phyloP scores from a whole-genome alignment of 352 stramenopile species.

The Peronosclerospora sorghi region DNA sequence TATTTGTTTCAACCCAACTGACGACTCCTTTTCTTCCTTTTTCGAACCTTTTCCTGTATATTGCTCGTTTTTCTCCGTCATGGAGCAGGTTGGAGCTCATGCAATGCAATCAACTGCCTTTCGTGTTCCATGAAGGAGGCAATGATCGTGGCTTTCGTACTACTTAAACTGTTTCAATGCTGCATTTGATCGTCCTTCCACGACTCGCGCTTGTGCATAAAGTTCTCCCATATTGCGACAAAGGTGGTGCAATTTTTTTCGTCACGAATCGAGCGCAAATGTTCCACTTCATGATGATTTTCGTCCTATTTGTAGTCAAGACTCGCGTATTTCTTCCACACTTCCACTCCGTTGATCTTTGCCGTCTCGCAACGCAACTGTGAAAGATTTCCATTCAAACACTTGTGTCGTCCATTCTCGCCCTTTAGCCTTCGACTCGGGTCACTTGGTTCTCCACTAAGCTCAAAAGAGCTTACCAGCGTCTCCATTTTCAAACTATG shows the following conservation, averaged over 20 bases:
- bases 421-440: constrained; percentile 71
- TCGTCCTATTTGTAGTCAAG: constrained; percentile 63
- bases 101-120: constrained; percentile 49
- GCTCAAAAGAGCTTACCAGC: constrained; percentile 34
- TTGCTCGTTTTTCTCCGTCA: constrained; percentile 37
- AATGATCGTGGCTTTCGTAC: constrained; percentile 54
- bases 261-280: constrained; percentile 38
- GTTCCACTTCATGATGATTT: constrained; percentile 46
- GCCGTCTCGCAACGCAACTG: constrained; percentile 89
- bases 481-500: constrained; percentile 41
- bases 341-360: constrained; percentile 80
- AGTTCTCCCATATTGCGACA: constrained; percentile 24
- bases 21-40: constrained; percentile 19
- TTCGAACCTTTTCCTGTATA: constrained; percentile 32
- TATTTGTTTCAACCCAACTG: too few species aligned
- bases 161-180: constrained; percentile 28
- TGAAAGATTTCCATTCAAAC: constrained; percentile 87
- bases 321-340: constrained; percentile 66
- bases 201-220: constrained; percentile 18
- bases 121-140: constrained; percentile 63
- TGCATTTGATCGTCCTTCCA: constrained; percentile 34
- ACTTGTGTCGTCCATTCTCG: constrained; percentile 88
- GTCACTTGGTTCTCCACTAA: constrained; percentile 63
- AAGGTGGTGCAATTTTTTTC: constrained; percentile 43
- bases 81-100: too few species aligned